Base-by-base conservation (phyloP, 1,139 yeast species). In the Saccharomyces hybrid region DNA sequence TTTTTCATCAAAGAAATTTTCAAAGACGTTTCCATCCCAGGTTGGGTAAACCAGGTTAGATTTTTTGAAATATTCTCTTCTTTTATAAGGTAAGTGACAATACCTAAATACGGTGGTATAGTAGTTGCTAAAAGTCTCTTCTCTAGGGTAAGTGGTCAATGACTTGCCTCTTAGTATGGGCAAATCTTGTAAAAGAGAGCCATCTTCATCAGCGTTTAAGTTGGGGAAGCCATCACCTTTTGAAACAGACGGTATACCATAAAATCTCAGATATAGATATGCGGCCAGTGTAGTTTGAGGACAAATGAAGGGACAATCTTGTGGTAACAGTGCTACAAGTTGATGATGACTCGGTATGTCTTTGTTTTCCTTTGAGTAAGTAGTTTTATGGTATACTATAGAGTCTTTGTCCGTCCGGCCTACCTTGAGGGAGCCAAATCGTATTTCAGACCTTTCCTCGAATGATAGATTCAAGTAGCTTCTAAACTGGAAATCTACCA, bases 181-280 rank as follows among this genome's bases (percentile, higher is more conserved):
- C 27, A 64, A 42, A 47, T 55, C 51, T 38, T 38, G 44, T 38
- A 38, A 38, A 16, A 38, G 24, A 12, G 50, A 52, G 7, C 50
- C 51, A 14, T 47, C 52, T 12, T 42, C 29, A n/a, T 53, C 55
- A 29, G 55, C 58, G 9, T 55, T 56, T 34, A 68, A 52, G 53
- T 64, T 57, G 11, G 69, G 69, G 54, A 66, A 68, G 9, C 70
- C 70, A 46, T 65, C 69, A 19, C 69, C 69, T 49, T 59, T 63
- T 32, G 62, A 61, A 28, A 54, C 50, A 19, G 61, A 55, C 21
- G 57, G 55, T 3, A 62, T 60, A 16, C 71, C 71, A 54, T 68
- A 67, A 53, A 68, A 67, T 42, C 70, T 58, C 32, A 67, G 55
- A 50, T 58, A 65, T 19, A 67, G 52, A 50, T 66, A 68, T n/a